Evolutionary conservation across 306 rosid genomes (phyloP).

Genomic region (Vigna radiata): DNA sequence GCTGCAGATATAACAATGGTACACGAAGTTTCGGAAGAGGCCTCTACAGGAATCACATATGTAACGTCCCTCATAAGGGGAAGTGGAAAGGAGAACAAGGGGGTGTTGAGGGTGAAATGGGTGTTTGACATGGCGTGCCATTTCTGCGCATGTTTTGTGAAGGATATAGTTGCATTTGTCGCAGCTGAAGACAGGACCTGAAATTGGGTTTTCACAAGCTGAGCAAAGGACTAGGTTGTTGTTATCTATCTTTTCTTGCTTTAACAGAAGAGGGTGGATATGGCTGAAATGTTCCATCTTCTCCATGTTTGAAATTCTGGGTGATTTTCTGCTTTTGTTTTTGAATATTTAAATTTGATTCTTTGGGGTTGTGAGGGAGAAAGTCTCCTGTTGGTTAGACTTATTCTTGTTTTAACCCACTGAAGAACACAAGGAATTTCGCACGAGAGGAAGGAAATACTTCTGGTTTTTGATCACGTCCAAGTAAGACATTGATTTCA

Average conservation of each 20-base stretch:
- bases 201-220: constrained; percentile 10
- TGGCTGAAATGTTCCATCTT: constrained; percentile 27
- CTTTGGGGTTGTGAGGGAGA: not conserved
- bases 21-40: not conserved
- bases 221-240: not conserved
- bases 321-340: not conserved
- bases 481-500: too few species aligned
- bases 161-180: not conserved
- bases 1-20: not conserved
- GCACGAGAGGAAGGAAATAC: not conserved
- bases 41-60: not conserved
- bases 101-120: constrained; percentile 16
- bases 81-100: constrained; percentile 15
- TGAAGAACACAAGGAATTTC: not conserved
- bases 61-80: not conserved
- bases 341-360: not conserved
- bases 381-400: not conserved
- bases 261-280: constrained; percentile 12
- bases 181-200: constrained; percentile 20
- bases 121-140: not conserved
- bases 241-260: not conserved
- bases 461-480: not conserved
- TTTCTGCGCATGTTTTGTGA: constrained; percentile 27
- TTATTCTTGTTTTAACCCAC: constrained; percentile 18
- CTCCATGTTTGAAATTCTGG: not conserved